A percentile compares a stretch with the other conserved stretches of the same genome.
Evolutionary conservation across 2,329 filamentous ascomycete genomes (phyloP).

Genomic region (Alternaria sp.): DNA sequence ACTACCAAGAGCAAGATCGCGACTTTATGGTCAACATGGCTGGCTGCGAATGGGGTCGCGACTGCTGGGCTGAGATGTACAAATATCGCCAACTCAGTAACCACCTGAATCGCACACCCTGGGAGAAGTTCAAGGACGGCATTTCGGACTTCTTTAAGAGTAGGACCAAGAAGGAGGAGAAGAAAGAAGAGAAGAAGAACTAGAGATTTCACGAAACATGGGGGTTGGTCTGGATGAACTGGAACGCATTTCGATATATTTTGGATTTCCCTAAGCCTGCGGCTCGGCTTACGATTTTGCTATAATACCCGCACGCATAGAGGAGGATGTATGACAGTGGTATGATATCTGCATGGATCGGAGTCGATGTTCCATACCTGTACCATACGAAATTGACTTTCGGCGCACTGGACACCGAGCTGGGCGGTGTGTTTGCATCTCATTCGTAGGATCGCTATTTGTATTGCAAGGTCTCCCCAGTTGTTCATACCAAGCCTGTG

Average conservation of each 20-base stretch:
- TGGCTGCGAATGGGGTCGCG: constrained; percentile 93
- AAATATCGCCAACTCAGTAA: constrained; percentile 91
- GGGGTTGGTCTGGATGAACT: constrained; percentile 2
- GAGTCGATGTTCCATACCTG: constrained; percentile 6
- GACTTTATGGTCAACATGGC: constrained; percentile 99
- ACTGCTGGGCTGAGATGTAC: constrained; percentile 99
- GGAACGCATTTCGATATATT: constrained; percentile 9
- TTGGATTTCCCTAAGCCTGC: constrained; percentile 14
- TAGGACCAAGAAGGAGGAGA: constrained; percentile 32
- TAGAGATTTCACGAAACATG: not conserved
- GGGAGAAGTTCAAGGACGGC: constrained; percentile 69
- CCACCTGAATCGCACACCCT: constrained; percentile 80
- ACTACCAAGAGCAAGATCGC: constrained; percentile 83
- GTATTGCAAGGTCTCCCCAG: not conserved
- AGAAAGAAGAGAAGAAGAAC: constrained; percentile 24
- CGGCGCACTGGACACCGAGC: not conserved
- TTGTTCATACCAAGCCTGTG: not conserved
- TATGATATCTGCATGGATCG: constrained; percentile 11
- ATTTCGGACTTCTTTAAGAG: constrained; percentile 49
- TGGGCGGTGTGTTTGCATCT: not conserved
- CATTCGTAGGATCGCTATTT: not conserved
- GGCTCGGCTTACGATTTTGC: constrained; percentile 14
- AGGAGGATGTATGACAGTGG: constrained; percentile 9
- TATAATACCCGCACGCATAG: constrained; percentile 17
- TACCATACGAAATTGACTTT: constrained; percentile 7